A percentile compares a stretch with the other conserved stretches of the same genome.
phyloP scores from a whole-genome alignment of 768 basidiomycete genomes.

The Psilocybe azurescens region DNA sequence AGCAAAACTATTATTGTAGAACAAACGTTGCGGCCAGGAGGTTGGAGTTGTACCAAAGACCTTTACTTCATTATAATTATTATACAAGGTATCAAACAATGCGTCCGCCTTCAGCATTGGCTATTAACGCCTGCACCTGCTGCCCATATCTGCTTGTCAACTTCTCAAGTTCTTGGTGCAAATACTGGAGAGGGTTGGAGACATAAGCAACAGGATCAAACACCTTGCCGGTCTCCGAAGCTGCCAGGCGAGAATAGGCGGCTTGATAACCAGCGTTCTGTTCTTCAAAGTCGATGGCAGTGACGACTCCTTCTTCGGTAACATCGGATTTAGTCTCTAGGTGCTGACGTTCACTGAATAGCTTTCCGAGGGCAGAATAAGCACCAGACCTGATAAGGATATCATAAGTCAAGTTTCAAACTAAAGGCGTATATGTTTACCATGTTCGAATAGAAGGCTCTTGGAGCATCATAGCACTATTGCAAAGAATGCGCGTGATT shows the following conservation, averaged over 20 bases:
- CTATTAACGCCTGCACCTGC: slow-evolving; percentile 41
- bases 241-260: slow-evolving; percentile 89
- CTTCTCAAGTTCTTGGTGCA: slow-evolving; percentile 50
- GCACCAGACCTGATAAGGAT: slow-evolving; percentile 59
- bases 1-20: too few relatives aligned
- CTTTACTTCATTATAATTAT: background rate
- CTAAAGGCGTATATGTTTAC: slow-evolving; percentile 36
- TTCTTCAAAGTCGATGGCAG: slow-evolving; percentile 89
- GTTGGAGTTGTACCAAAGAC: background rate
- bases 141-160: slow-evolving; percentile 41
- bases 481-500: slow-evolving; percentile 76
- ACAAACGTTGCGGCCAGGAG: background rate
- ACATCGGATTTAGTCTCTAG: slow-evolving; percentile 51
- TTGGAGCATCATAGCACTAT: slow-evolving; percentile 72
- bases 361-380: slow-evolving; percentile 73
- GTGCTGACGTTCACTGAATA: slow-evolving; percentile 81
- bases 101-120: slow-evolving; percentile 30
- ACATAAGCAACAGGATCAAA: slow-evolving; percentile 69
- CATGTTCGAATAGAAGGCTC: slow-evolving; percentile 69
- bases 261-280: slow-evolving; percentile 92
- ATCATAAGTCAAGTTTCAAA: background rate
- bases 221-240: slow-evolving; percentile 60
- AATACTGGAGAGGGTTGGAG: slow-evolving; percentile 56
- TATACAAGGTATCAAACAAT: slow-evolving; percentile 16
- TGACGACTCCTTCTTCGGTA: slow-evolving; percentile 62